Evolutionary conservation across 2,329 filamentous ascomycete species (phyloP), one percentile per base, ranked within the genome.

Genomic region (Diplodia mutila): DNA sequence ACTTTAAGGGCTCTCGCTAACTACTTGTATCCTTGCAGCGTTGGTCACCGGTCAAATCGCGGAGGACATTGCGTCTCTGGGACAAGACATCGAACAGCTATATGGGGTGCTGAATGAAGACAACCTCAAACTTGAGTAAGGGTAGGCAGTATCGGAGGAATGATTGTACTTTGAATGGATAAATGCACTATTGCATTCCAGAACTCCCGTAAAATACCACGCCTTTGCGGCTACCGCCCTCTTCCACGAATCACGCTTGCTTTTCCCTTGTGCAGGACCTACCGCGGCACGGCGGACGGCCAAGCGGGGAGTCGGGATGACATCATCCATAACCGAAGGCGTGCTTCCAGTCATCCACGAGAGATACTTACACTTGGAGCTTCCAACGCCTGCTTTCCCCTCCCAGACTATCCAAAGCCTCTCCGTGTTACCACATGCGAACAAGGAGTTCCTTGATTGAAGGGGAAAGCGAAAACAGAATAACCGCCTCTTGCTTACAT

Each of bases 91-190:
- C 52, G 85, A 88, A 69, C 82, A 82, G 69, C 74, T 90, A 21
- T 90, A 88, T 75, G 88, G 88, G 6, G 83, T 86, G 18, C 73
- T 90, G 67, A 84, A 86, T 74, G 87, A 90, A 74, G 87, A 90
- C 71, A 83, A 84, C 70, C 77, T 90, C 69, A 85, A 85, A 75
- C 78, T 90, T 69, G 79, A 85, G 72, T 85, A 48, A 67, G 8
- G 3, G 37, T 6, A 18, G 37, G 21, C 29, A 27, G 23, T 14
- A n/a, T 21, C 7, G 49, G 27, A n/a, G 23, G 7, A 18, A 46
- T 1, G 2, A 8, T 12, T 4, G 23, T 27, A 18, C 27, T 48
- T 32, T 8, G 21, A 25, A 5, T n/a, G 57, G 27, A 34, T 49
- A 8, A 32, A 48, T 12, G 11, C 12, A 21, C 34, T 34, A 18